A percentile compares a stretch with the other conserved stretches of the same genome.
Conservation (phyloP, 2,329 filamentous ascomycete species). For the Curvularia spicifera region DNA sequence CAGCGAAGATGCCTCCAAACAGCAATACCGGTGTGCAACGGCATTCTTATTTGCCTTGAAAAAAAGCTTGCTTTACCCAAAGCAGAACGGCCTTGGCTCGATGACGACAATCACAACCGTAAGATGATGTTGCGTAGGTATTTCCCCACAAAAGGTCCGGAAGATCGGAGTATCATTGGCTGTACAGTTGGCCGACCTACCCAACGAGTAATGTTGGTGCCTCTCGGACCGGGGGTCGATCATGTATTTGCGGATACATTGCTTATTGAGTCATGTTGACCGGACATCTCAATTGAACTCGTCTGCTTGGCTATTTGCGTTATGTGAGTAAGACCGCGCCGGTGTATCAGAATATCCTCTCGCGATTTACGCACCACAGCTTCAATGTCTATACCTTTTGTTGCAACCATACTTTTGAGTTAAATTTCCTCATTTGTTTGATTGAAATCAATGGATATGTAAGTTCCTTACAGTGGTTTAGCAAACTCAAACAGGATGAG, state of each 20-base stretch:
- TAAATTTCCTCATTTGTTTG: slow-evolving; percentile 42
- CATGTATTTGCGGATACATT: slow-evolving; percentile 2
- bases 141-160: slow-evolving; percentile 13
- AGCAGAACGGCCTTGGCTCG: neutral
- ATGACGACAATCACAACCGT: slow-evolving; percentile 11
- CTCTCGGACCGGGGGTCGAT: slow-evolving; percentile 5
- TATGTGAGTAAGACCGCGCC: slow-evolving; percentile 43
- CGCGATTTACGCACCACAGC: slow-evolving; percentile 7
- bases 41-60: slow-evolving; percentile 7
- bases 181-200: neutral
- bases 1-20: neutral
- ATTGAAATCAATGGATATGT: slow-evolving; percentile 50
- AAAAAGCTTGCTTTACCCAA: neutral
- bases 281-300: neutral
- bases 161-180: slow-evolving; percentile 1
- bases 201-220: slow-evolving; percentile 8
- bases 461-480: slow-evolving; percentile 46
- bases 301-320: slow-evolving; percentile 15
- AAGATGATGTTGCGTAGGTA: slow-evolving; percentile 1
- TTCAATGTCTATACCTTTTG: neutral
- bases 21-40: neutral
- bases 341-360: slow-evolving; percentile 27
- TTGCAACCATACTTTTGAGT: neutral
- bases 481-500: slow-evolving; percentile 52
- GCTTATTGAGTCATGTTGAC: neutral